Percentiles rank a stretch among this genome's conserved stretches.
Evolutionary conservation across 345 rosid species (phyloP).

Genomic region (Syzygium aqueum): DNA sequence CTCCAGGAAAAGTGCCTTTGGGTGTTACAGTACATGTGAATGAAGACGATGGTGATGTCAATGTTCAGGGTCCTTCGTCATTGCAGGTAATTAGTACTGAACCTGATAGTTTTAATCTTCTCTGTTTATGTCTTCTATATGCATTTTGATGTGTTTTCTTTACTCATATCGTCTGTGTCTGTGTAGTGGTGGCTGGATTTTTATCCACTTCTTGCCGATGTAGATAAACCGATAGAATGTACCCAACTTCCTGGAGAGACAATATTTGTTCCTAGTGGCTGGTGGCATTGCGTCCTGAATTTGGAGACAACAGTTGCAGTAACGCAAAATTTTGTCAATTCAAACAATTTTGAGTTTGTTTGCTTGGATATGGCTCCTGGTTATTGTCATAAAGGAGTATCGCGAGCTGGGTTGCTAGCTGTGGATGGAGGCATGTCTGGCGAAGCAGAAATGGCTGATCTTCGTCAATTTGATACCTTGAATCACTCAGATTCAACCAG

Average conservation of each 20-base stretch:
- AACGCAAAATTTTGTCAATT: constrained; percentile 84
- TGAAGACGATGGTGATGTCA: constrained; percentile 94
- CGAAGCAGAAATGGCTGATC: constrained; percentile 18
- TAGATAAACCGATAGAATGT: constrained; percentile 90
- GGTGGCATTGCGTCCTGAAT: constrained; percentile 98
- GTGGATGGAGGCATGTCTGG: constrained; percentile 41
- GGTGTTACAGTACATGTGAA: constrained; percentile 96
- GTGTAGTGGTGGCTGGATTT: constrained; percentile 94
- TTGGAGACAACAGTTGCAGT: constrained; percentile 87
- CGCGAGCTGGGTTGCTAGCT: constrained; percentile 90
- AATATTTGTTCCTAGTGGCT: constrained; percentile 91
- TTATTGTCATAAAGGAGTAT: constrained; percentile 86
- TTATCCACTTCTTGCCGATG: constrained; percentile 87
- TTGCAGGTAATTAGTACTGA: constrained; percentile 55
- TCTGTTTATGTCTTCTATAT: neutral
- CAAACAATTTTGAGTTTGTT: constrained; percentile 75
- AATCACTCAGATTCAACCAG: constrained; percentile 58
- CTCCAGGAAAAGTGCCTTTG: constrained; percentile 94
- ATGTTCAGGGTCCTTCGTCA: constrained; percentile 81
- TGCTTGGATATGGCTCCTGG: constrained; percentile 98
- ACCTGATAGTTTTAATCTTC: neutral
- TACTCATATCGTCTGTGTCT: neutral
- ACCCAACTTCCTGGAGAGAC: constrained; percentile 93
- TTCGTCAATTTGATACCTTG: constrained; percentile 19
- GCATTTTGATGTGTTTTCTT: neutral